Percentiles rank a stretch among this genome's conserved stretches.
Conservation (phyloP, 2,329 filamentous ascomycete species). For the Hymenoscyphus scutula region DNA sequence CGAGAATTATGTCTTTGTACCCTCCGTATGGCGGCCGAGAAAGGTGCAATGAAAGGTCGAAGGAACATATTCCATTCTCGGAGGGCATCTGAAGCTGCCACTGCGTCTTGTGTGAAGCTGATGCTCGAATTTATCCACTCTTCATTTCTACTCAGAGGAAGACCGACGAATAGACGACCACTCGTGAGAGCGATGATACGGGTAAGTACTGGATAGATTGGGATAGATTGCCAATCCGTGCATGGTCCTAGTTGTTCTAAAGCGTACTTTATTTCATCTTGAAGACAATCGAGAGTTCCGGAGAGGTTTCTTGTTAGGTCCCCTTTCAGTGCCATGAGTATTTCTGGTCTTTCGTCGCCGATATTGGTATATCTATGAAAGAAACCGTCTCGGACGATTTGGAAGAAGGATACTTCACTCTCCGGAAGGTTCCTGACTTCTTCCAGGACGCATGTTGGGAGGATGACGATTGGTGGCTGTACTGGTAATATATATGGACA, state of each 20-base stretch:
- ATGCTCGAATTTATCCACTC: conserved; percentile 29
- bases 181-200: conserved; percentile 41
- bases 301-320: conserved; percentile 29
- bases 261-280: conserved; percentile 30
- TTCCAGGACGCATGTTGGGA: conserved; percentile 26
- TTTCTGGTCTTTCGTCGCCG: conserved; percentile 17
- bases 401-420: conserved; percentile 25
- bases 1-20: conserved; percentile 17
- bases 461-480: conserved; percentile 23
- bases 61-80: conserved; percentile 15
- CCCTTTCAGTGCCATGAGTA: conserved; percentile 23
- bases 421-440: conserved; percentile 29
- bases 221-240: conserved; percentile 37
- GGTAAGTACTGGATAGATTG: conserved; percentile 37
- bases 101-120: conserved; percentile 20
- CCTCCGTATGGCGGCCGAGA: conserved; percentile 16
- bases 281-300: conserved; percentile 20
- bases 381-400: conserved; percentile 20
- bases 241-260: conserved; percentile 26
- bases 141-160: conserved; percentile 27
- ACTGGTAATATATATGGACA: too few species aligned
- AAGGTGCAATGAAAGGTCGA: conserved; percentile 17
- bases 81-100: conserved; percentile 13
- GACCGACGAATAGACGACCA: conserved; percentile 34
- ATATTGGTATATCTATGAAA: conserved; percentile 25